Base-by-base conservation (phyloP, 2,329 filamentous ascomycete genomes). In the Reticulascus tulasneorum region DNA sequence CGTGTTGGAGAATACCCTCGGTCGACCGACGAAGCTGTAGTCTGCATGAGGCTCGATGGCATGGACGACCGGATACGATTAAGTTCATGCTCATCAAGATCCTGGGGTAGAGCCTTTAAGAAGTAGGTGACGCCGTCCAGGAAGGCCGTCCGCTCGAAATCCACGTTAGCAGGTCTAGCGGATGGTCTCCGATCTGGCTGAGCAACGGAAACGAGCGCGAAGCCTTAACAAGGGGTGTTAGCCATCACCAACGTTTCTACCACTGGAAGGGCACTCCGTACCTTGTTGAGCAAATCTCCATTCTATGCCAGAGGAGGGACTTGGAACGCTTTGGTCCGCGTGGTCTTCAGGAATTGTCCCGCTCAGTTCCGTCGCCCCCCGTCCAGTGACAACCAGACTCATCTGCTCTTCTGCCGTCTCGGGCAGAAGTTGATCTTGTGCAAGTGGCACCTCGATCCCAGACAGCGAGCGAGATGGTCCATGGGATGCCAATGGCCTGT, bases 121-220 rank as follows among this genome's bases (percentile, higher is more conserved):
- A 85, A 63, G 53, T 83, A 83, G 4, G 73, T 71, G 5, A 82
- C 58, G 39, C 77, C 73, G 47, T 84, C 76, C 31, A 85, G 59
- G 54, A 83, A 85, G 9, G 82, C 67, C 44, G 77, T 75, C 18
- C 81, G 70, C 33, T 75, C 73, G 40, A 60, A 59, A 1, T 47
- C 42, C 6, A 46, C 38, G 18, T 25, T 34, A 8, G 41, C 34
- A 6, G 38, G 27, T 27, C 24, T 25, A 11, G 40, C 29, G 2
- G 41, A 38, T 12, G 33, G 30, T 15, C 41, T 32, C 16, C 29
- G 20, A 11, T 44, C 35, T 12, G 41, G 37, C n/a, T 44, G 44
- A 15, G 44, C 37, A 6, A 38, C 41, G 7, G 24, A 19, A 18
- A 45, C 30, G 30, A 46, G 23, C 15, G 27, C 35, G 24, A 46